Evolutionary conservation across 2,329 filamentous ascomycete species (phyloP).

Genomic region (Pseudocercospora fijiensis): DNA sequence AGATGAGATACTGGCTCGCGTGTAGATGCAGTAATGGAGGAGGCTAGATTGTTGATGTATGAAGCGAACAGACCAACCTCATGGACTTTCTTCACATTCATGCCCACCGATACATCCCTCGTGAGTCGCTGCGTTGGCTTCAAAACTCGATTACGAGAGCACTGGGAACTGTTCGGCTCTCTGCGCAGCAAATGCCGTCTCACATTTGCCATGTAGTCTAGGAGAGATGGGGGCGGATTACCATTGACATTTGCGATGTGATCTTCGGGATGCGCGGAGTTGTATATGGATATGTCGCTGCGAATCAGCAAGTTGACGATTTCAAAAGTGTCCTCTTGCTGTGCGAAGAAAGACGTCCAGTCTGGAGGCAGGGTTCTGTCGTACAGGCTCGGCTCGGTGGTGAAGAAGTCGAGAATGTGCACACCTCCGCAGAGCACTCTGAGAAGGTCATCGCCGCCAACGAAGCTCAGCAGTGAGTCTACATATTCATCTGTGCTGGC

Average conservation of each 20-base stretch:
- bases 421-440: constrained; percentile 94
- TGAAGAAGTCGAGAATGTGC: constrained; percentile 95
- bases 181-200: constrained; percentile 62
- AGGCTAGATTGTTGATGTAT: constrained; percentile 70
- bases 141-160: constrained; percentile 33
- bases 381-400: constrained; percentile 78
- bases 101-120: constrained; percentile 75
- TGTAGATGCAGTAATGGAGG: constrained; percentile 52
- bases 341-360: constrained; percentile 77
- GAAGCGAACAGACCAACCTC: constrained; percentile 89
- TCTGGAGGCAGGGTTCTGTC: constrained; percentile 70
- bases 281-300: constrained; percentile 62
- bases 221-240: constrained; percentile 57
- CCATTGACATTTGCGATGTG: constrained; percentile 44
- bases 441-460: constrained; percentile 71
- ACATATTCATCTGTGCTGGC: constrained; percentile 72
- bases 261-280: not conserved
- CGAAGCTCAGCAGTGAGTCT: constrained; percentile 72
- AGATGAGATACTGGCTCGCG: constrained; percentile 69
- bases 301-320: constrained; percentile 79
- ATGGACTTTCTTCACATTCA: constrained; percentile 94
- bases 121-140: constrained; percentile 58
- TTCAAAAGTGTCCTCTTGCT: constrained; percentile 64
- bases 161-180: constrained; percentile 49
- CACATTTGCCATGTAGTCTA: constrained; percentile 71